These are phyloP conservation scores for Kwoniella europaea DNA, from an alignment of 768 basidiomycete species.

Conservation along the genomic window DNA sequence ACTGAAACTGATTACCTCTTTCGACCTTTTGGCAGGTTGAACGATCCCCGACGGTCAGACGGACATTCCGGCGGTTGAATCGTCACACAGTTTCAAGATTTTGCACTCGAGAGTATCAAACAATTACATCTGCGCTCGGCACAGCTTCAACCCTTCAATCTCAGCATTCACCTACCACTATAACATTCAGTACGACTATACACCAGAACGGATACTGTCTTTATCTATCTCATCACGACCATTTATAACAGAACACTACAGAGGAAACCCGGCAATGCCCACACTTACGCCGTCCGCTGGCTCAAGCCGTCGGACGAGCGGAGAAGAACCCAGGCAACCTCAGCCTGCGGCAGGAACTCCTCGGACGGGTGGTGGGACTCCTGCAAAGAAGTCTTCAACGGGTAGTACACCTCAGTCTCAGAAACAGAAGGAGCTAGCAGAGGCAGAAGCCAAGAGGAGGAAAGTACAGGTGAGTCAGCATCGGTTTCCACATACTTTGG, in stretches of 20 bases:
- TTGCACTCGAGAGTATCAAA: background rate
- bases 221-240: too few species aligned
- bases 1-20: too few species aligned
- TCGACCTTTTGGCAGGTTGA: too few species aligned
- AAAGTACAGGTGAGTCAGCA: slow-evolving; percentile 43
- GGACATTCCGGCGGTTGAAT: slow-evolving; percentile 6
- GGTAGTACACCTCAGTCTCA: slow-evolving; percentile 10
- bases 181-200: too few species aligned
- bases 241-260: too few species aligned
- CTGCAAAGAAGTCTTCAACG: background rate
- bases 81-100: background rate
- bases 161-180: background rate
- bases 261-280: too few species aligned
- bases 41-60: background rate
- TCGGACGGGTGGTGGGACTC: background rate
- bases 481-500: background rate
- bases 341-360: background rate
- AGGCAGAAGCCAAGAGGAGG: slow-evolving; percentile 62
- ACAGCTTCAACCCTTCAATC: background rate
- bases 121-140: background rate
- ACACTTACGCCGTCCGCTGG: background rate
- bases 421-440: slow-evolving; percentile 63
- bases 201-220: too few species aligned
- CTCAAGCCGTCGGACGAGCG: slow-evolving; percentile 6
- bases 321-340: slow-evolving; percentile 7